A percentile compares a stretch with the other conserved stretches of the same genome.
These are phyloP conservation scores for Claviceps sp. DNA, from an alignment of 2,329 filamentous ascomycete species.

Conservation along the genomic window DNA sequence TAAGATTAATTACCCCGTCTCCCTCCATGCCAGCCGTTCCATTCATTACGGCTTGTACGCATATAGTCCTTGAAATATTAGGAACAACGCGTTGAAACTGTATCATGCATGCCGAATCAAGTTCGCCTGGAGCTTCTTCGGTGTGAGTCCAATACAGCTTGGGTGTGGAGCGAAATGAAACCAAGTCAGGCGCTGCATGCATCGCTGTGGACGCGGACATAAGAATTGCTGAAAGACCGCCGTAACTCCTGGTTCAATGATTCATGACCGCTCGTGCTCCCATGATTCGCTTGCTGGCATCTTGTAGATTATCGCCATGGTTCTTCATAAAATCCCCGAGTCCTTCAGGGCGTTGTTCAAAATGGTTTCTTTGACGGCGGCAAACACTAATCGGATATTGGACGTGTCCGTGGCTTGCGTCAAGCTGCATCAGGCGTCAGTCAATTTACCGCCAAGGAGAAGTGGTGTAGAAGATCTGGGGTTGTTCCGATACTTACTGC, in stretches of 20 bases:
- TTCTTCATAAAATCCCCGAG: conserved; percentile 73
- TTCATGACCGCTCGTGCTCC: conserved; percentile 11
- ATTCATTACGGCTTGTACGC: neutral
- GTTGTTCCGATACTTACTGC: conserved; percentile 51
- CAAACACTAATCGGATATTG: conserved; percentile 95
- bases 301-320: conserved; percentile 5
- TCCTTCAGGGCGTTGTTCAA: conserved; percentile 96
- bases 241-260: conserved; percentile 8
- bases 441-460: neutral
- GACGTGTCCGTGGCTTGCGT: conserved; percentile 98
- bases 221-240: neutral
- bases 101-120: neutral
- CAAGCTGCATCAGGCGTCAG: conserved; percentile 41
- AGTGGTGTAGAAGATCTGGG: too few relatives aligned
- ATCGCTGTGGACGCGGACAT: neutral
- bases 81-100: too few relatives aligned
- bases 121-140: neutral
- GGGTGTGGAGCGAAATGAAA: neutral
- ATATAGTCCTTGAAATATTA: too few relatives aligned
- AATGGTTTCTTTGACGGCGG: conserved; percentile 97
- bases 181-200: neutral
- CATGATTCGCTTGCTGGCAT: conserved; percentile 6
- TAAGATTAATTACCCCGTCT: neutral
- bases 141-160: neutral
- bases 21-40: neutral